Base-by-base conservation (phyloP, 495 filamentous ascomycete genomes). In the Penicillium subrubescens region DNA sequence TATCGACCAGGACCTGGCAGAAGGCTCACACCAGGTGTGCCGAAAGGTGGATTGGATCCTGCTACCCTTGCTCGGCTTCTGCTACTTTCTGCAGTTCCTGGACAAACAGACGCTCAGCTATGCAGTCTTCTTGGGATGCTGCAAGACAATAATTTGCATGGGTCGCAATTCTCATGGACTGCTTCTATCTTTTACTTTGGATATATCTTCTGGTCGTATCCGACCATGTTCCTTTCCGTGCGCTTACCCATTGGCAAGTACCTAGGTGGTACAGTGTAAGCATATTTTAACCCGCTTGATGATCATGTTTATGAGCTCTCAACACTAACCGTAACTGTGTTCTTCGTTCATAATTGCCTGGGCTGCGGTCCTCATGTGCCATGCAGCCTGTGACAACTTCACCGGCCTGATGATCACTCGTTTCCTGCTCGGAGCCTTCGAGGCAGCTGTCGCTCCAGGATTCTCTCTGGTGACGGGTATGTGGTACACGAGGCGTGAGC, bases 71-170 rank as follows among this genome's bases (percentile, higher is more conserved):
- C 19, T 57, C 59, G 62, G 62, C 39, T 11, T 41, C 10, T 62
- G 53, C 2, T 79, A 79, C 29, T 74, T 74, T 60, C 73, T 87
- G 54, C 82, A 85, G 54, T 86, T 80, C 63, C 78, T 87, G 59
- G 84, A 87, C 72, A 86, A 86, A 58, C 77, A 82, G 8, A 81
- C 82, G 5, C 71, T 86, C 2, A 83, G 81, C 51, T 84, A 86
- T 70, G 78, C 82, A 17, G 75, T 73, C n/a, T 65, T 82, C 33
- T 83, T 85, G 37, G 37, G 11, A 41, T 41, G 37, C 11, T 41
- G 37, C 11, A 41, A 41, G 37, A 41, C 74, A 80, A 83, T 37
- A 61, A 77, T 34, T 67, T 85, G 12, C 61, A 73, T 21, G 79
- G 79, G 11, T 66, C 61, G 8, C 48, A 87, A 63, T 87, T 82